Percentiles rank a stretch among this genome's conserved stretches.
Evolutionary conservation across 169 alveolate genomes (phyloP).

Genomic region (Cryptosporidium meleagridis): DNA sequence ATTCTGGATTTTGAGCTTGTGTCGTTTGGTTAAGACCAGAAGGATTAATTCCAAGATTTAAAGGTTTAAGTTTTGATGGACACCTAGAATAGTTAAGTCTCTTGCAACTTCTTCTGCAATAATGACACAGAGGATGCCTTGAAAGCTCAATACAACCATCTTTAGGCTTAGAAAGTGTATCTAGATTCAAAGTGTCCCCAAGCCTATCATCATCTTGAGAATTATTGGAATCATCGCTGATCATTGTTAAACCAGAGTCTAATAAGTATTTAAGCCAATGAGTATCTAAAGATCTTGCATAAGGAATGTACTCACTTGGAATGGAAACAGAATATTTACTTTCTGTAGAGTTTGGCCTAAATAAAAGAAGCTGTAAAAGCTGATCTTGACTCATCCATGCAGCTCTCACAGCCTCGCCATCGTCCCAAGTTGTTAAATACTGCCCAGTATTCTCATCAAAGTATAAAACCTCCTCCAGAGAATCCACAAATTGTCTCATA

Average conservation of each 20-base stretch:
- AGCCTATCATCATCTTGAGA: constrained; percentile 19
- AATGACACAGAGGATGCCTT: constrained; percentile 60
- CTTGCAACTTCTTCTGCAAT: constrained; percentile 59
- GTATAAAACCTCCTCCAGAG: constrained; percentile 63
- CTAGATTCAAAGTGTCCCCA: constrained; percentile 16
- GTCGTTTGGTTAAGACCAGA: neutral
- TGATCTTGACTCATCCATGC: constrained; percentile 72
- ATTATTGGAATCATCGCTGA: neutral
- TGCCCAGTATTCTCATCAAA: constrained; percentile 27
- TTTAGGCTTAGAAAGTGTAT: constrained; percentile 14
- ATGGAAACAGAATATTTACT: constrained; percentile 60
- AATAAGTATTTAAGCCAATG: constrained; percentile 12
- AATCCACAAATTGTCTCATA: constrained; percentile 66
- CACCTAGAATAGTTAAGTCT: constrained; percentile 59
- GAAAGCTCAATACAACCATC: constrained; percentile 50
- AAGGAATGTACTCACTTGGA: constrained; percentile 59
- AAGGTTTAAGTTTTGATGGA: constrained; percentile 61
- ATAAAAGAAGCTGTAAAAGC: constrained; percentile 58
- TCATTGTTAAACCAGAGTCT: constrained; percentile 30
- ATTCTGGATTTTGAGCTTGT: neutral
- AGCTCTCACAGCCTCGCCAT: constrained; percentile 68
- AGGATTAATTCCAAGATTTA: constrained; percentile 7
- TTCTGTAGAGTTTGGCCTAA: constrained; percentile 57
- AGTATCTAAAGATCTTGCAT: constrained; percentile 50
- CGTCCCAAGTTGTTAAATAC: constrained; percentile 73